Base-by-base conservation (phyloP, 805 yeast genomes). In the Saturnispora silvae region DNA sequence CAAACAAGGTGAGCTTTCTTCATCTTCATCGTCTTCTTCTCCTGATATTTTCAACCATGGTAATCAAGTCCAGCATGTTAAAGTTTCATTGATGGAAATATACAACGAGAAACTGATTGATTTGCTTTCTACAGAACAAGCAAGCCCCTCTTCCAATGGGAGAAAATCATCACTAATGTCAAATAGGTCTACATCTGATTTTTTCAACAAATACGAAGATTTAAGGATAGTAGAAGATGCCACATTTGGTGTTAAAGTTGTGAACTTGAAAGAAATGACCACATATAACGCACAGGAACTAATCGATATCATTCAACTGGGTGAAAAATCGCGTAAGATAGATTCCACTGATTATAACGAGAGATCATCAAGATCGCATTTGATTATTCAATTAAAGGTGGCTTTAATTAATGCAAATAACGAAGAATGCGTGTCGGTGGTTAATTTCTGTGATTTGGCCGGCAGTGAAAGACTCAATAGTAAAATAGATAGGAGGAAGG, bases 401-500 rank as follows among this genome's bases (percentile, higher is more conserved):
- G 39, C 24, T 15, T 16, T 39, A 16, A 26, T 37, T 16, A 35
- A 31, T 9, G 34, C 20, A 13, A 71, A 70, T 53, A 38, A 61
- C 10, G 44, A 50, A 1, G 68, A 64, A 37, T 47, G 47, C 18
- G 57, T 64, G 27, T 70, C 86, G 25, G 76, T 85, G 0, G 70
- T 89, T 23, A 83, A 89, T 24, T 65, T 89, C 39, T 89, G 97
- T 63, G 98, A 89, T 60, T 68, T 89, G 51, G 98, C 98, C 0
- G 98, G 98, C 20, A 81, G 95, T n/a, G 98, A 89, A 59, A 70
- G 81, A 36, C 95, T 94, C 0, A 74, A 79, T 3, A 66, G 82
- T 1, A 77, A 79, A 49, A 58, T 65, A 1, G 96, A 84, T 52
- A 69, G 97, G 49, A 65, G 96, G 38, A 84, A 86, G 56, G 98